Conservation (phyloP, 768 basidiomycete genomes). For the Rhizopogon roseolus region DNA sequence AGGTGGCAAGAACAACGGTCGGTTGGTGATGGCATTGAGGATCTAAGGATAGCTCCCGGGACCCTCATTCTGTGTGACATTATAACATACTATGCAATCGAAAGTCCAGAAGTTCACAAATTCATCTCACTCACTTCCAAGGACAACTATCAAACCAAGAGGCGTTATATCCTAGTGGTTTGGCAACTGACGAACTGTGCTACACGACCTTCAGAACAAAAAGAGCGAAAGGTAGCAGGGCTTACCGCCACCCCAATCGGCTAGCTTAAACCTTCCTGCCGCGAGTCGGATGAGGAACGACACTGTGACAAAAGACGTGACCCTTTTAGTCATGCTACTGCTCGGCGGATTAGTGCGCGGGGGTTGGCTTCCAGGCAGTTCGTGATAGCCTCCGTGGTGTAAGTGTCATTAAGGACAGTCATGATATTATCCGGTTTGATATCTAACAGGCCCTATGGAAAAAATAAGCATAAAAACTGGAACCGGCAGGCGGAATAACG, state of each 20-base stretch:
- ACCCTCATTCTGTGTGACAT: too few relatives aligned
- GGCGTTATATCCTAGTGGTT: slow-evolving; percentile 13
- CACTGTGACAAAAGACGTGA: slow-evolving; percentile 11
- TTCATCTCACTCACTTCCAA: too few relatives aligned
- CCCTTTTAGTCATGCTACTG: slow-evolving; percentile 12
- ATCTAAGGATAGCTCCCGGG: too few relatives aligned
- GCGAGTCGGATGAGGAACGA: slow-evolving; percentile 10
- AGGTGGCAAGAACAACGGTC: too few relatives aligned
- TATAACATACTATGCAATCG: too few relatives aligned
- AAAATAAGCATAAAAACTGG: not conserved
- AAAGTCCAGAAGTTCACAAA: too few relatives aligned
- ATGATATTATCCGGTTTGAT: slow-evolving; percentile 21
- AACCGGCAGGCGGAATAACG: not conserved
- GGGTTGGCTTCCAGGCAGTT: too few relatives aligned
- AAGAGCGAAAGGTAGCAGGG: not conserved
- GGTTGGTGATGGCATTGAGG: too few relatives aligned
- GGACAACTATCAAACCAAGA: slow-evolving; percentile 3
- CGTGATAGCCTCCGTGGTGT: too few relatives aligned
- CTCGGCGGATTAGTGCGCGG: slow-evolving; percentile 6
- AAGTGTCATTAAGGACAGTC: slow-evolving; percentile 7
- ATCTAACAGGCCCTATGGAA: slow-evolving; percentile 9
- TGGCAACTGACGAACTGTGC: slow-evolving; percentile 5
- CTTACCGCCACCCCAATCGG: slow-evolving; percentile 13
- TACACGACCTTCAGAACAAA: not conserved
- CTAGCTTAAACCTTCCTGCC: slow-evolving; percentile 10